A percentile compares a stretch with the other conserved stretches of the same genome.
Evolutionary conservation across 179 eudicot species (phyloP).

Genomic region (Spinacia oleracea): DNA sequence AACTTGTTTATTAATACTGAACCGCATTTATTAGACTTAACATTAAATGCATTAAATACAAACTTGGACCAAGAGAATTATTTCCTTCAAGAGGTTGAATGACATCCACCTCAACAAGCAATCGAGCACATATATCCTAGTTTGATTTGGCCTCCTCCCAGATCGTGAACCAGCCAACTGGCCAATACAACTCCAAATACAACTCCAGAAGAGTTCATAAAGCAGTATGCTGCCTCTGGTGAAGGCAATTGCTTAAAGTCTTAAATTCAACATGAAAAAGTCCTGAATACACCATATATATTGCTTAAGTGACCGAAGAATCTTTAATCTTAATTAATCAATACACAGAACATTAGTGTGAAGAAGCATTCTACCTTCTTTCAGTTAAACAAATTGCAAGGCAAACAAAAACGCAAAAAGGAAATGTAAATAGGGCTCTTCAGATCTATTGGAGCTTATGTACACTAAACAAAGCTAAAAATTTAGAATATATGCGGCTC

Average conservation of each 20-base stretch:
- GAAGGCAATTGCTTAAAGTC: not conserved
- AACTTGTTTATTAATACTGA: no score
- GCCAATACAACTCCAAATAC: no score
- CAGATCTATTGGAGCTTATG: conserved; percentile 18
- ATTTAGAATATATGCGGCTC: conserved; percentile 23
- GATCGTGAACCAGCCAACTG: no score
- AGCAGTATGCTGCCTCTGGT: not conserved
- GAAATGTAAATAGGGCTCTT: conserved; percentile 10
- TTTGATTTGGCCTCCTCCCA: no score
- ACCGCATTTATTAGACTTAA: no score
- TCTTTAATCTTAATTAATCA: conserved; percentile 11
- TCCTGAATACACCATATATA: not conserved
- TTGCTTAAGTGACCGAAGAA: not conserved
- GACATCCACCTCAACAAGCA: no score
- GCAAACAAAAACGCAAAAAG: conserved; percentile 17
- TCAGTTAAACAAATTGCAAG: conserved; percentile 8
- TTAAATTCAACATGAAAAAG: not conserved
- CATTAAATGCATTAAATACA: no score
- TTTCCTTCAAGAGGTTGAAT: no score
- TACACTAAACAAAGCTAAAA: conserved; percentile 26
- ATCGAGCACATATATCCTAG: no score
- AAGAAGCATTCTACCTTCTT: conserved; percentile 19
- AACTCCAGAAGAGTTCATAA: no score
- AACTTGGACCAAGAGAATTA: no score
- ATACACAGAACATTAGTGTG: conserved; percentile 13